Evolutionary conservation across 306 rosid species (phyloP).

Genomic region (Ormosia semicastrata): DNA sequence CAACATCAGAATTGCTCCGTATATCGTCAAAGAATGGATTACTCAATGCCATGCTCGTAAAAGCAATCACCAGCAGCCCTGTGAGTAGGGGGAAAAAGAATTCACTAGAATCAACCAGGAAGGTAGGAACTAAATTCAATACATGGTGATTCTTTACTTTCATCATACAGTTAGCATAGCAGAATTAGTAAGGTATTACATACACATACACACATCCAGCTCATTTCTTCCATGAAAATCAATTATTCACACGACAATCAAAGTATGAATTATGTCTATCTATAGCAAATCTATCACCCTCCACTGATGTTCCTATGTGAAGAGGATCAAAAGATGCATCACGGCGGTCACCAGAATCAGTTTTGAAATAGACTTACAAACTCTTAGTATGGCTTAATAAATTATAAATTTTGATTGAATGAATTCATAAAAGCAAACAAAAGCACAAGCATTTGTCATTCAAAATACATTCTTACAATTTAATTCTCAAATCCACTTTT

Average conservation of each 20-base stretch:
- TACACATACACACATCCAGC: neutral
- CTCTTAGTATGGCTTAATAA: neutral
- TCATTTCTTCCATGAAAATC: neutral
- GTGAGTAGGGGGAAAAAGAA: neutral
- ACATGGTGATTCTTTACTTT: neutral
- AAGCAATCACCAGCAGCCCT: slow-evolving; percentile 27
- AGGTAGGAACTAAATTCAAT: neutral
- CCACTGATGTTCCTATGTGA: neutral
- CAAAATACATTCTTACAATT: neutral
- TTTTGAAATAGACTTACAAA: neutral
- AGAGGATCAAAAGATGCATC: neutral
- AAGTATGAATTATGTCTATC: neutral
- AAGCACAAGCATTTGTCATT: neutral
- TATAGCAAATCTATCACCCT: neutral
- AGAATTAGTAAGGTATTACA: neutral
- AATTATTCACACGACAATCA: neutral
- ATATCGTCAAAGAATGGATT: slow-evolving; percentile 70
- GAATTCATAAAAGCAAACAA: slow-evolving; percentile 12
- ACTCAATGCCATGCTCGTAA: slow-evolving; percentile 58
- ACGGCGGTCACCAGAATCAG: neutral
- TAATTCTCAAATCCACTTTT: neutral
- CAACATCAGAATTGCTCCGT: slow-evolving; percentile 72
- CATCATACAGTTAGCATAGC: neutral
- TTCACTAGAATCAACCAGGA: neutral
- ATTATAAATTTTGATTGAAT: neutral